Conservation (phyloP, 441 rosid genomes). For the Adansonia madagascariensis region DNA sequence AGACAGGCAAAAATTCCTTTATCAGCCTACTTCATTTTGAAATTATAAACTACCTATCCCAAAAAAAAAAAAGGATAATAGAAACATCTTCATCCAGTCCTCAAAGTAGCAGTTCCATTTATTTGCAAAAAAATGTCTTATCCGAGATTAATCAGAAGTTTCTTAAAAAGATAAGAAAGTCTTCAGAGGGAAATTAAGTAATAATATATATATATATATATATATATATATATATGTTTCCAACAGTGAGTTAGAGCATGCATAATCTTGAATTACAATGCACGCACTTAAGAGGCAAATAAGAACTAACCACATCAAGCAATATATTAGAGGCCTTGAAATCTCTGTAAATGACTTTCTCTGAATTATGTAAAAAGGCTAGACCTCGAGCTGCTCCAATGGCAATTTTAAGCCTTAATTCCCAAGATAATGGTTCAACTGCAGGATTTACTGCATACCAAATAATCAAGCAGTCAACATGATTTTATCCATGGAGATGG, state of each 20-base stretch:
- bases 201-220: neutral
- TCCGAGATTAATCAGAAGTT: neutral
- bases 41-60: no score
- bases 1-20: neutral
- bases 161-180: neutral
- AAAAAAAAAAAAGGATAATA: neutral
- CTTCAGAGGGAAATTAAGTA: neutral
- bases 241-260: neutral
- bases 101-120: neutral
- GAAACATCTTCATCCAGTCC: neutral
- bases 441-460: slow-evolving; percentile 28
- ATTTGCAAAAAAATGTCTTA: slow-evolving; percentile 1
- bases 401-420: slow-evolving; percentile 22
- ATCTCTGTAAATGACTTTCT: slow-evolving; percentile 27
- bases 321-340: slow-evolving; percentile 31
- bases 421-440: slow-evolving; percentile 31
- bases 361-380: slow-evolving; percentile 25
- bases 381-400: slow-evolving; percentile 29
- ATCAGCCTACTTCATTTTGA: no score
- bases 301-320: slow-evolving; percentile 26
- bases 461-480: neutral
- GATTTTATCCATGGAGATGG: neutral
- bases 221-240: neutral
- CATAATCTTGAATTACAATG: neutral
- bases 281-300: neutral